Base-by-base conservation (phyloP, 495 filamentous ascomycete genomes). In the Xylaria scruposa region DNA sequence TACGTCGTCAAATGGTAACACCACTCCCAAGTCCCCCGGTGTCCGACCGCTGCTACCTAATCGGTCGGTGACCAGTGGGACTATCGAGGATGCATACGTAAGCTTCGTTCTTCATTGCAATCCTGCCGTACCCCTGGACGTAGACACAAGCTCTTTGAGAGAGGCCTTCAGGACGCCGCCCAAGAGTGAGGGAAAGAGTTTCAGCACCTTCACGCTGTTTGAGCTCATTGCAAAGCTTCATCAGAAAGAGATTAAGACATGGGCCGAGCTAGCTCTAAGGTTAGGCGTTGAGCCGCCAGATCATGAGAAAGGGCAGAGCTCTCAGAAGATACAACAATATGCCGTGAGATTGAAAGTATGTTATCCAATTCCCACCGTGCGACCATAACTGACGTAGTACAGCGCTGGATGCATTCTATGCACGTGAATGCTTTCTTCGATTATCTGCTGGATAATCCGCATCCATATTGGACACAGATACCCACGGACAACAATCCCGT, bases 351-450 rank as follows among this genome's bases (percentile, higher is more conserved):
- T 98, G 54, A 98, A 98, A 89, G 94, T 95, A 83, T 71, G 84
- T 78, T 10, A 26, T 67, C 47, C 56, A n/a, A 15, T 56, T 17
- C 51, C 58, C 70, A 42, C 68, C 47, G 17, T 53, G 13, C 24
- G 31, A 49, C 53, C 69, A 19, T 70, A 51, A 67, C 71, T 78
- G 31, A 72, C 71, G 64, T 70, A 38, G 69, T 54, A 44, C 70
- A 97, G 92, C 89, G 96, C 70, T 99, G 96, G 96, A 96, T 99
- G 93, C 94, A 93, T 77, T 95, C 96, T 0, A 97, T 97, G 93
- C 96, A 98, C 78, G 89, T 99, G 26, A 94, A 98, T 85, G 93
- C 95, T 21, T 99, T 98, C 78, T 98, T 98, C 79, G 94, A 97
- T 76, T 98, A 93, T 78, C 88, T 96, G 13, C 85, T 95, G 44